These are phyloP conservation scores for Fusarium musae DNA, from an alignment of 2,329 filamentous ascomycete genomes.

Conservation along the genomic window DNA sequence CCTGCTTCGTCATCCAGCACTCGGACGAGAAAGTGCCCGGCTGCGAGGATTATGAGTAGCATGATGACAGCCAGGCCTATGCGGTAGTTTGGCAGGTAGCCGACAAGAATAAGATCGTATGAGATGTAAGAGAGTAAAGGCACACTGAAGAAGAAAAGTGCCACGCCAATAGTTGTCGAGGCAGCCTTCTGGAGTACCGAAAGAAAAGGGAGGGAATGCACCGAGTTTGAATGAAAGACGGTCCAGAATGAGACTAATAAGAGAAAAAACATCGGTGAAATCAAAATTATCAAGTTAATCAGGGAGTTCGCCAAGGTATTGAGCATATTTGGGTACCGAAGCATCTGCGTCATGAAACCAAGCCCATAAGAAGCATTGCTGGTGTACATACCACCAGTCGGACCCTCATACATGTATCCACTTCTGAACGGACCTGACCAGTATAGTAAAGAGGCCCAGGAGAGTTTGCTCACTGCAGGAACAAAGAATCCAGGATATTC, in stretches of 20 bases:
- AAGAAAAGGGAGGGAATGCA: neutral
- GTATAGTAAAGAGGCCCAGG: neutral
- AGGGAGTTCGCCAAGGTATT: neutral
- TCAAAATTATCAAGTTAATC: neutral
- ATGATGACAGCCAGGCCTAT: neutral
- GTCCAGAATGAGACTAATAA: neutral
- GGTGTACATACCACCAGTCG: neutral
- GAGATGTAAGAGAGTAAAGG: neutral
- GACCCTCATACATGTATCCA: neutral
- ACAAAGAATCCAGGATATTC: neutral
- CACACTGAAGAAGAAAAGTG: constrained; percentile 2
- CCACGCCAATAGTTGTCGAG: neutral
- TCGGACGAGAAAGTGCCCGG: neutral
- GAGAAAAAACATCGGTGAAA: neutral
- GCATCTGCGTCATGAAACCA: neutral
- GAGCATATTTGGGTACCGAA: neutral
- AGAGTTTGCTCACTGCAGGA: neutral
- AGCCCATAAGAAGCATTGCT: constrained; percentile 2
- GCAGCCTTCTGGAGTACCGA: neutral
- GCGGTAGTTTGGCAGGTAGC: neutral
- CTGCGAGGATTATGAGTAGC: neutral
- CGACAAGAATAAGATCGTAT: neutral
- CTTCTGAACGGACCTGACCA: neutral
- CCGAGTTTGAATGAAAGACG: neutral
- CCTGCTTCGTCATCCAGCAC: neutral